Base-by-base conservation (phyloP, 305 asterid species). In the Fraxinus xanthoxyloides region DNA sequence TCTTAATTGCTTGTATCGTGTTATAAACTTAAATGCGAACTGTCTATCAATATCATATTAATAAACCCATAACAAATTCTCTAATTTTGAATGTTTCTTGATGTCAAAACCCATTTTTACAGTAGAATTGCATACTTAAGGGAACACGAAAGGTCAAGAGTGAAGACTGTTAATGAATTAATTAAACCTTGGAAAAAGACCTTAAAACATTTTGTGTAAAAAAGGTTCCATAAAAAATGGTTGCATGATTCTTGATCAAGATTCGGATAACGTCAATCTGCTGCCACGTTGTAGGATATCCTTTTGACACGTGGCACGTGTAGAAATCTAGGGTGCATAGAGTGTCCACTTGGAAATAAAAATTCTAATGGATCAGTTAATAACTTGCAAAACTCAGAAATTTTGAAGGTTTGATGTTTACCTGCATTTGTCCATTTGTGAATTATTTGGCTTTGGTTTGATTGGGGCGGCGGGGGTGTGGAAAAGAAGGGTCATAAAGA, bases 391-490 rank as follows among this genome's bases (percentile, higher is more conserved):
- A 19, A 3, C 31, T 2, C 4, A 8, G 72, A 21, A 63, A 8
- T 63, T 63, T 7, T 51, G 24, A 34, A 3, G 59, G 75, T 12
- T 21, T 78, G 59, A 77, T 40, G 81, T 73, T 72, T 26, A 72
- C 32, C 8, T 77, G 75, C 38, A 30, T 54, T 80, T 83, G 84
- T 82, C 82, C 43, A 79, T 59, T 85, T 85, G 5, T 63, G 85
- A 56, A 23, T 69, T 61, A 21, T 17, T 46, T 46, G 76, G 69
- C 12, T 48, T 46, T 46, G 77, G 48, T 38, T 51, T 63, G 36
- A 36, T 69, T 69, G 87, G 80, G 86, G 34, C 90, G 92, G 90
- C 87, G 92, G 79, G 69, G 43, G 80, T 73, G 81, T 78, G 83
- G 78, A 82, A 87, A 85, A 59, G 1, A 28, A 12, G 28, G 21